Percentiles rank a stretch among this genome's conserved stretches.
Conservation (phyloP, 345 rosid genomes). For the Turritis glabra region DNA sequence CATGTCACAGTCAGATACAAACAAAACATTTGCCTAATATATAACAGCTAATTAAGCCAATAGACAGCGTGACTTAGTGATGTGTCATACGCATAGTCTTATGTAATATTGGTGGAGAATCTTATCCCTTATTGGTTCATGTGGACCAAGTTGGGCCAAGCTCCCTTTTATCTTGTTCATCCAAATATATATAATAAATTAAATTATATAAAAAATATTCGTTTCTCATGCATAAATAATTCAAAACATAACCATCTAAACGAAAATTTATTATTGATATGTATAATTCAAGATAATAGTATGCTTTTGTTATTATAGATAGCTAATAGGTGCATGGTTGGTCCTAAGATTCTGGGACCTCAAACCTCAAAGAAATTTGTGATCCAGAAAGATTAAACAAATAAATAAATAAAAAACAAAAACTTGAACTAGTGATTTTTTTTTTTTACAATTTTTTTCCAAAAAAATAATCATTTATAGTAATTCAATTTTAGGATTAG, state of each 20-base stretch:
- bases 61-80: constrained; percentile 20
- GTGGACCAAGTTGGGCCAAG: constrained; percentile 37
- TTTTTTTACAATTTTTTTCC: not conserved
- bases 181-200: constrained; percentile 15
- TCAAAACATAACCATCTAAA: constrained; percentile 3
- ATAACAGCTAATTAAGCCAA: constrained; percentile 35
- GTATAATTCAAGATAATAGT: not conserved
- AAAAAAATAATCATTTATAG: not conserved
- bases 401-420: not conserved
- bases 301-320: not conserved
- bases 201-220: not conserved
- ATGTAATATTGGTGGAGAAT: constrained; percentile 26
- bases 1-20: constrained; percentile 17
- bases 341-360: not conserved
- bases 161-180: constrained; percentile 28
- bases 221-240: not conserved
- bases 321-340: constrained; percentile 1
- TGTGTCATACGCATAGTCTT: constrained; percentile 32
- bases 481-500: not conserved
- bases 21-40: constrained; percentile 23
- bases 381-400: not conserved
- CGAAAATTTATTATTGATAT: not conserved
- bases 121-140: constrained; percentile 39
- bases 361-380: not conserved
- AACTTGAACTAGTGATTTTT: not conserved